Base-by-base conservation (phyloP, 106 monocot species). In the Xerophyta viscosa region DNA sequence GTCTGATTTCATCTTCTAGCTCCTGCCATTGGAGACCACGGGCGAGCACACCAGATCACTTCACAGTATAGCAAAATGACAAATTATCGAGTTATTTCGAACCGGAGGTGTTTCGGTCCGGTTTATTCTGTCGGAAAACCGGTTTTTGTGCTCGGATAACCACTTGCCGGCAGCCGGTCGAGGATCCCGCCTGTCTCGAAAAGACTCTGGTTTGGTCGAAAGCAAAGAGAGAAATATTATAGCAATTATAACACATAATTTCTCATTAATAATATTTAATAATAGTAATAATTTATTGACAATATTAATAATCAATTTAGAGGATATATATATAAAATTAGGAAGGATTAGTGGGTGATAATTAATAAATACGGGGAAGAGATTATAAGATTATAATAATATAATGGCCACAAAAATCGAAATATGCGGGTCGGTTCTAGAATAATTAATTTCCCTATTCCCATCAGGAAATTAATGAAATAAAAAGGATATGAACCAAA, bases 121-220 rank as follows among this genome's bases (percentile, higher is more conserved):
- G 22, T 5, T 19, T 23, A 33, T 7, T 17, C 27, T 5, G 43
- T 64, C 53, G 60, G 60, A 47, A 47, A 60, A 60, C 47, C 23
- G 33, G 33, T n/a, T 33, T n/a, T n/a, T 20, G 20, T 33, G 41
- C 26, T 48, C 57, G 52, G 64, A 24, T 56, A 66, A 37, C 55
- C 46, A 44, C 1, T 27, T n/a, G 18, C 64, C 24, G 50, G 31
- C 29, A 13, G 8, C 19, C 8, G 19, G 5, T 8, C 6, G 6
- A 0, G n/a, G 8, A 30, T 46, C 25, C 33, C 13, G 33, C 33
- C 54, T 3, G 53, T 19, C 27, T 14, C n/a, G 18, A 18, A 53
- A 24, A 19, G 7, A 25, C 1, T 7, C 10, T n/a, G n/a, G n/a
- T n/a, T n/a, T 15, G 41, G 42, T 2, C 23, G 18, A 4, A 8